Base-by-base conservation (phyloP, 2,329 filamentous ascomycete species). In the Colletotrichum tamarilloi region DNA sequence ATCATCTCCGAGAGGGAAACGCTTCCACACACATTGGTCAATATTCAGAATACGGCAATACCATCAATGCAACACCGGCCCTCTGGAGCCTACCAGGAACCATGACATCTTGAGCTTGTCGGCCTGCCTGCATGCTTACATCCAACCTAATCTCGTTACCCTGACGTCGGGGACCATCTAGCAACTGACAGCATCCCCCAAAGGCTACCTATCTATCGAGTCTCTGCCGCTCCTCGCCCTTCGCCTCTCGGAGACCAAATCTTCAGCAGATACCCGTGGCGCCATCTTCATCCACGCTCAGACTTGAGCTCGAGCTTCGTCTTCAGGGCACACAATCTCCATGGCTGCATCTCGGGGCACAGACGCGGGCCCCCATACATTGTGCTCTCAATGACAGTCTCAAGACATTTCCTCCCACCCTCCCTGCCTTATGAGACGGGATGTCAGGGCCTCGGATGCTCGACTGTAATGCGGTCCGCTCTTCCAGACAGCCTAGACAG, bases 371-470 rank as follows among this genome's bases (percentile, higher is more conserved):
- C 30, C 60, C 32, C 32, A 35, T 35, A 35, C 19, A 9, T 49
- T 49, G 42, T 35, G 32, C 32, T 30, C 22, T 16, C 58, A 52
- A 55, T 28, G 66, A 58, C 59, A 28, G 59, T 64, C 59, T 64
- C 55, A 28, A 26, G 55, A 56, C 59, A 42, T 42, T 38, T 35
- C 59, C 46, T 64, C 32, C 58, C 26, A 16, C 26, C 53, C 26
- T 56, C 22, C 42, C 28, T 68, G 38, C 69, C 69, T 69, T 60
- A 58, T 53, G 24, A 69, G 70, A 69, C 66, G 70, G 70, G 66
- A 72, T 69, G 66, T 72, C 69, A 69, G 66, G 69, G 69, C 32
- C 69, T 72, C 69, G 59, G 66, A 72, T 60, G 69, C 66, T 60
- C 24, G 53, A 22, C 52, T 57, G 46, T 32, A 28, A 69, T 69